Evolutionary conservation across 2,329 filamentous ascomycete species (phyloP), one percentile per base, ranked within the genome.

Genomic region (Aspergillus pseudoglaucus): DNA sequence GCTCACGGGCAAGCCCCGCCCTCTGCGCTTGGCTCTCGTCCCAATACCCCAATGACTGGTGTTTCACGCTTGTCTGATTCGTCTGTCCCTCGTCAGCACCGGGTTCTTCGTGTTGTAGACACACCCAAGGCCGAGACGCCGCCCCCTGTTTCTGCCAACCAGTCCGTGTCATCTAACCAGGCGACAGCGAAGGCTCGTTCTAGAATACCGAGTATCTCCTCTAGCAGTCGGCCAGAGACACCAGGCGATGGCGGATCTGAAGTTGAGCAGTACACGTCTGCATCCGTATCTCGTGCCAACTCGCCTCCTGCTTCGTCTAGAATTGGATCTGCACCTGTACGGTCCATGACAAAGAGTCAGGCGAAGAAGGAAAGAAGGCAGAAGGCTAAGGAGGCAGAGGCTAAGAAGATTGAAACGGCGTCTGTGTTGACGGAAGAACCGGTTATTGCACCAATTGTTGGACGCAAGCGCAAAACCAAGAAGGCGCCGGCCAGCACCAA

Each of bases 311-410:
- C 69, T 10, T 70, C 70, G 20, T 70, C 69, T 44, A 77, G 76
- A 50, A 76, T 83, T 20, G 80, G 81, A 5, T 77, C 78, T 39
- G 81, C 80, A 2, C 80, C 80, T 8, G 73, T 82, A 4, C 72
- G 79, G 44, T 69, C 75, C 44, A 78, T 82, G 61, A 82, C 79
- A 5, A 84, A 84, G 64, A 82, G 73, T 47, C 80, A 84, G 56
- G 70, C 73, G 42, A 83, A 82, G 65, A 84, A 83, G 61, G 77
- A 81, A 48, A 65, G 77, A 46, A 63, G 69, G 49, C 73, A 78
- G 44, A 75, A 75, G 51, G 72, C 73, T 1, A 75, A 73, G 54
- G 67, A 74, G 37, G 65, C 65, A 1, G 72, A 74, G 48, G 62
- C 64, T 10, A 66, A 73, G 60, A 71, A 72, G 43, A 62, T 69